Evolutionary conservation across 1,284 basidiomycete species (phyloP).

Genomic region (Mycosarcoma maydis): DNA sequence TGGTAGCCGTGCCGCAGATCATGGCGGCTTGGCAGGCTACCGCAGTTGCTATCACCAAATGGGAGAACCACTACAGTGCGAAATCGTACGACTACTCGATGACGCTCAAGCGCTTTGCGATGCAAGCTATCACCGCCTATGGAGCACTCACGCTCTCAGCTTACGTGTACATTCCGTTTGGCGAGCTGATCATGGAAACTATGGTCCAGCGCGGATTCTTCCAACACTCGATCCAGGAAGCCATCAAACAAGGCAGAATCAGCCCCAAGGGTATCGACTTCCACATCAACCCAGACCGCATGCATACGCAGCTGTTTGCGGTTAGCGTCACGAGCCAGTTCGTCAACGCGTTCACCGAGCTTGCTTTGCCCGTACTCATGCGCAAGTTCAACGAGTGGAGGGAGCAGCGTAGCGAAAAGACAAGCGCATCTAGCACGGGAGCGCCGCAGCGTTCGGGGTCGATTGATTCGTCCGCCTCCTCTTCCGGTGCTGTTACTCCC

Average conservation of each 20-base stretch:
- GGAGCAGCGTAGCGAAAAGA: slow-evolving; percentile 22
- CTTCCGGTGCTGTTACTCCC: slow-evolving; percentile 22
- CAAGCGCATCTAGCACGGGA: no score
- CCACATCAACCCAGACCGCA: slow-evolving; percentile 72
- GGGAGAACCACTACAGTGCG: slow-evolving; percentile 78
- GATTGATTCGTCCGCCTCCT: slow-evolving; percentile 9
- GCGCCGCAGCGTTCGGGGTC: slow-evolving; percentile 9
- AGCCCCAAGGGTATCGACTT: slow-evolving; percentile 54
- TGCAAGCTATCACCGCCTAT: slow-evolving; percentile 88
- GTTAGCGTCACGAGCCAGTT: slow-evolving; percentile 92
- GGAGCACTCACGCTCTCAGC: slow-evolving; percentile 67
- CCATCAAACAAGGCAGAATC: slow-evolving; percentile 53
- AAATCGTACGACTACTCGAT: slow-evolving; percentile 80
- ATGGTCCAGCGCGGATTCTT: slow-evolving; percentile 61
- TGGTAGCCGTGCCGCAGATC: slow-evolving; percentile 82
- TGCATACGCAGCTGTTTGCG: slow-evolving; percentile 93
- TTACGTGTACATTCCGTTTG: slow-evolving; percentile 67
- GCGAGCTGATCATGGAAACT: slow-evolving; percentile 59
- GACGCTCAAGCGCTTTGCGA: slow-evolving; percentile 89
- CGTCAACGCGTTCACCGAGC: slow-evolving; percentile 81
- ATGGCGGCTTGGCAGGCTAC: slow-evolving; percentile 80
- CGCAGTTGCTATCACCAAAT: slow-evolving; percentile 79
- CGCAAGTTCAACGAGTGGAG: slow-evolving; percentile 68
- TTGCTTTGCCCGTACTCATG: slow-evolving; percentile 75
- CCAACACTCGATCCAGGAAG: slow-evolving; percentile 41